Percentiles rank a stretch among this genome's conserved stretches.
Conservation (phyloP, 129 eudicot species). For the Flaveria ramosissima region DNA sequence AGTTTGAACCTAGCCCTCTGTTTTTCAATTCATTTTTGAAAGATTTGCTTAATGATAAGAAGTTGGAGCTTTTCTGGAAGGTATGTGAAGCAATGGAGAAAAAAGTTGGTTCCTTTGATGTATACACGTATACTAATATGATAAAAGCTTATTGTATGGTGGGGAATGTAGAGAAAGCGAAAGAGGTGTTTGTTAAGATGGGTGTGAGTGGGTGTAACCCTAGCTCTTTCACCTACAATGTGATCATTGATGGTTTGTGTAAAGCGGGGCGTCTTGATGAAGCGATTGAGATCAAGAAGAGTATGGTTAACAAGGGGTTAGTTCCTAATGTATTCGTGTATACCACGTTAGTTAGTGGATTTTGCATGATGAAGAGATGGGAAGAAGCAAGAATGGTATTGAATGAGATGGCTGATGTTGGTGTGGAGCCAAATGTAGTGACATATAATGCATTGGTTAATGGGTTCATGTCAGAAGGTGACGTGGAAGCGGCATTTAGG, state of each 20-base stretch:
- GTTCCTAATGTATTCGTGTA: conserved; percentile 29
- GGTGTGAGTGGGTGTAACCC: conserved; percentile 34
- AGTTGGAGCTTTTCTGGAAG: conserved; percentile 37
- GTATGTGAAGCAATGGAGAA: conserved; percentile 24
- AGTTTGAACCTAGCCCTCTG: conserved; percentile 19
- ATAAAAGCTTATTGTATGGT: conserved; percentile 43
- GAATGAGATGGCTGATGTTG: conserved; percentile 34
- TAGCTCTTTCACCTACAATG: conserved; percentile 32
- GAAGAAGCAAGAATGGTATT: conserved; percentile 31
- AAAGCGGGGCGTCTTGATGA: conserved; percentile 33
- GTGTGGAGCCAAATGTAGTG: conserved; percentile 35
- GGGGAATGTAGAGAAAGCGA: conserved; percentile 36
- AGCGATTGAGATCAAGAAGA: conserved; percentile 33
- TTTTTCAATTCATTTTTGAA: conserved; percentile 25
- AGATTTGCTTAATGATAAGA: conserved; percentile 37
- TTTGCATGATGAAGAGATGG: conserved; percentile 30
- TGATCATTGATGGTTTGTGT: conserved; percentile 38
- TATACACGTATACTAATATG: conserved; percentile 33
- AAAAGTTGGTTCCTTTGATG: conserved; percentile 30
- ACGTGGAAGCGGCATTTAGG: conserved; percentile 31
- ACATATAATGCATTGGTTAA: conserved; percentile 35
- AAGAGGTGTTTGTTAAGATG: conserved; percentile 36
- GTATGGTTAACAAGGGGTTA: conserved; percentile 36
- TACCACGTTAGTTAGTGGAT: conserved; percentile 31
- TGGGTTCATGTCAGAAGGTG: conserved; percentile 35